These are phyloP conservation scores for Botrytis porri DNA, from an alignment of 2,329 filamentous ascomycete genomes.

Conservation along the genomic window DNA sequence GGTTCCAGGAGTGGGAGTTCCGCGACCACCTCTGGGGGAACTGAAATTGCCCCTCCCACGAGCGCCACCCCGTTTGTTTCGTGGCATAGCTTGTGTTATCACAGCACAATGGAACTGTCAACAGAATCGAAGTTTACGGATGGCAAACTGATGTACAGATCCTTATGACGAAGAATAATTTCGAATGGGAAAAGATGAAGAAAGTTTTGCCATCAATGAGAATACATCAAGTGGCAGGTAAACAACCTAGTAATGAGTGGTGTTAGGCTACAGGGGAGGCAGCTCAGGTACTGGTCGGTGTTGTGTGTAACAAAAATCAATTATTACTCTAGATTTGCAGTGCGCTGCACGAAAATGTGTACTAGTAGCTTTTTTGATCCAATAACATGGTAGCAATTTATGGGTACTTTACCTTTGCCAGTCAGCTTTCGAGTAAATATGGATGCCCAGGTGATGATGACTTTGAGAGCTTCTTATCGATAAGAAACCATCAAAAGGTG, in stretches of 20 bases:
- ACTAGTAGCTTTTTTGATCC: not conserved
- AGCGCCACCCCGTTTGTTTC: conserved; percentile 23
- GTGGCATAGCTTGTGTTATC: conserved; percentile 25
- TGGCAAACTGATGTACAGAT: not conserved
- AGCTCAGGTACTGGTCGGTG: not conserved
- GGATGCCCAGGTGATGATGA: not conserved
- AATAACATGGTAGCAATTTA: not conserved
- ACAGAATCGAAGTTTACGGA: not conserved
- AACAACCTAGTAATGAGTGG: not conserved
- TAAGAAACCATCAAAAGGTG: not conserved
- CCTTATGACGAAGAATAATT: not conserved
- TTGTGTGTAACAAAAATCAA: not conserved
- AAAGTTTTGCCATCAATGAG: not conserved
- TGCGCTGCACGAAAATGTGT: not conserved
- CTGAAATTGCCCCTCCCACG: conserved; percentile 24
- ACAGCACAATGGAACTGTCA: not conserved
- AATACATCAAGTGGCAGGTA: not conserved
- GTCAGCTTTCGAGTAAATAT: not conserved
- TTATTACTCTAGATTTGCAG: too few relatives aligned
- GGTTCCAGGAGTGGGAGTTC: conserved; percentile 18
- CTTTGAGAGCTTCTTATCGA: not conserved
- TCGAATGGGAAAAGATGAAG: not conserved
- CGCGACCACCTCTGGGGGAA: conserved; percentile 20
- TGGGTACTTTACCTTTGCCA: not conserved
- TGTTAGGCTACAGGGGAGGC: not conserved